phyloP scores from a whole-genome alignment of 805 yeast species.

The Pichia scutulata region DNA sequence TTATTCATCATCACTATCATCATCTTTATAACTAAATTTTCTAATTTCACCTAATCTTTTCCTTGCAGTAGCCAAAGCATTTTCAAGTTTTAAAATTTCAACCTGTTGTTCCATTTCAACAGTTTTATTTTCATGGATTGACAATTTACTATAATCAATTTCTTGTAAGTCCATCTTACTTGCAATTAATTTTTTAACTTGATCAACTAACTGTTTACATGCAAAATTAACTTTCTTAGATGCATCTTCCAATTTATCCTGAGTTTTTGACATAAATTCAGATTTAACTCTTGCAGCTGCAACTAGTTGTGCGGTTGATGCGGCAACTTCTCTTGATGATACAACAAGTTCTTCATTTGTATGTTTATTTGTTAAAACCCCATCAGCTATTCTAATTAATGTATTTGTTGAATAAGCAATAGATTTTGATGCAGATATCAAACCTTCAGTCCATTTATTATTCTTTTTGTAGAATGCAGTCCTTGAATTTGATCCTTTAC shows the following conservation, averaged over 20 bases:
- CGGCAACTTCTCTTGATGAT: slow-evolving; percentile 86
- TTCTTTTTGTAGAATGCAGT: slow-evolving; percentile 80
- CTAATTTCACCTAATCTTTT: slow-evolving; percentile 80
- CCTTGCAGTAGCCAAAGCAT: slow-evolving; percentile 61
- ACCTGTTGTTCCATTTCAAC: slow-evolving; percentile 92
- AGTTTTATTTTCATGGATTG: slow-evolving; percentile 76
- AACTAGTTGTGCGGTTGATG: slow-evolving; percentile 86
- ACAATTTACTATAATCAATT: slow-evolving; percentile 60
- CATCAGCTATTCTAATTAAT: slow-evolving; percentile 82
- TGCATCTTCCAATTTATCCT: slow-evolving; percentile 62
- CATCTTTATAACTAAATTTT: slow-evolving; percentile 64
- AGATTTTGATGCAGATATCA: slow-evolving; percentile 80
- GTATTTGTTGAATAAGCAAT: slow-evolving; percentile 78
- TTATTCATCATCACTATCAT: slow-evolving; percentile 44
- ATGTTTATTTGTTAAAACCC: slow-evolving; percentile 52
- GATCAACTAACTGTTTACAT: slow-evolving; percentile 61
- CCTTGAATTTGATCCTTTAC: slow-evolving; percentile 55
- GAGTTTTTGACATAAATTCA: slow-evolving; percentile 65
- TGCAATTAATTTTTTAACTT: slow-evolving; percentile 35
- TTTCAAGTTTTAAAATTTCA: slow-evolving; percentile 76
- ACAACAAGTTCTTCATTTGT: slow-evolving; percentile 80
- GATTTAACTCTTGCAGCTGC: slow-evolving; percentile 89
- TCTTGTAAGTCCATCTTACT: slow-evolving; percentile 27
- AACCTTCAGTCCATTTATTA: slow-evolving; percentile 90
- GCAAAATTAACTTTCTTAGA: slow-evolving; percentile 67